These are phyloP conservation scores for Neofusicoccum laricinum DNA, from an alignment of 2,329 filamentous ascomycete species.

Conservation along the genomic window DNA sequence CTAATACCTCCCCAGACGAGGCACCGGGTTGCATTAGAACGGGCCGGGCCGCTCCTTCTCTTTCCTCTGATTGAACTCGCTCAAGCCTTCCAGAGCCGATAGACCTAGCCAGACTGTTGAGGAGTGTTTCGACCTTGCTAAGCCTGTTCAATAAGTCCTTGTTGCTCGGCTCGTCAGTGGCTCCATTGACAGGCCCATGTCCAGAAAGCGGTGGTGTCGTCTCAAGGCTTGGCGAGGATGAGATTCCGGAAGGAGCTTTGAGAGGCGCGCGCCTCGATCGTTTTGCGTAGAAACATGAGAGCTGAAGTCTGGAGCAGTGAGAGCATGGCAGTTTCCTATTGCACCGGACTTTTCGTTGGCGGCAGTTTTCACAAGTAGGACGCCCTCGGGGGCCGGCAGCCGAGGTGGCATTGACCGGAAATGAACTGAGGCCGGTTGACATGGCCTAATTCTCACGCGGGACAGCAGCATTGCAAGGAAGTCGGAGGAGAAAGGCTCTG, in stretches of 20 bases:
- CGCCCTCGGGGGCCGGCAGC: not conserved
- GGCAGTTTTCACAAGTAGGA: not conserved
- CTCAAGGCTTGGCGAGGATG: not conserved
- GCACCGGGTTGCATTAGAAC: not conserved
- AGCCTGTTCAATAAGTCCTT: not conserved
- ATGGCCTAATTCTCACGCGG: not conserved
- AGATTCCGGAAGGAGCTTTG: not conserved
- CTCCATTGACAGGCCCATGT: not conserved
- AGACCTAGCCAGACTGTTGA: not conserved
- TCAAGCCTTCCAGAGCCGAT: not conserved
- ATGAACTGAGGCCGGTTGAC: not conserved
- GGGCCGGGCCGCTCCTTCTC: not conserved
- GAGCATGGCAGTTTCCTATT: slow-evolving; percentile 1
- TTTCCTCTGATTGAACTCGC: not conserved
- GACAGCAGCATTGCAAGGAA: not conserved
- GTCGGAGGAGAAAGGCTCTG: not conserved
- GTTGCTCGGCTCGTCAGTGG: not conserved
- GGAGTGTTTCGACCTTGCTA: not conserved
- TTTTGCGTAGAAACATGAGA: not conserved
- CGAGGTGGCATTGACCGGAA: not conserved
- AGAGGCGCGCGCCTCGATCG: not conserved
- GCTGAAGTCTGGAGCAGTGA: not conserved
- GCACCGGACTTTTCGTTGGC: slow-evolving; percentile 1
- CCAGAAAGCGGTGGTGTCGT: not conserved
- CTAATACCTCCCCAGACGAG: not conserved